These are phyloP conservation scores for Cryptococcus wingfieldii DNA, from an alignment of 1,284 basidiomycete genomes.

Conservation along the genomic window DNA sequence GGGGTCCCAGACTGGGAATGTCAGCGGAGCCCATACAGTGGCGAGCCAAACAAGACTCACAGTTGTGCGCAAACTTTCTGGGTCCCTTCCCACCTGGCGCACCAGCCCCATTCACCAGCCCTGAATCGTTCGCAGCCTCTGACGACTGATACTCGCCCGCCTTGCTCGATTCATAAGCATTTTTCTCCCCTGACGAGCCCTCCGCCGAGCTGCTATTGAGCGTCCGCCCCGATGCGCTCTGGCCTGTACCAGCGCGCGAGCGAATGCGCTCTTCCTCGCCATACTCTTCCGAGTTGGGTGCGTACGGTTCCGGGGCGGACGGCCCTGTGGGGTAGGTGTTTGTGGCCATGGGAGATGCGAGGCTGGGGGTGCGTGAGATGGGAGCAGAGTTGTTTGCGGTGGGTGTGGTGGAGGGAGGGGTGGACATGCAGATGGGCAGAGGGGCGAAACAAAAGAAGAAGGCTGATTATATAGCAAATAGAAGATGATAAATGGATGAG, in stretches of 20 bases:
- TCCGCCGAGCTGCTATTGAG: no score
- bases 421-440: no score
- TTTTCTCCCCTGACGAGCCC: background rate
- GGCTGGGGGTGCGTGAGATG: no score
- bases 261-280: background rate
- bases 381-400: no score
- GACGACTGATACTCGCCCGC: background rate
- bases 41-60: conserved; percentile 4
- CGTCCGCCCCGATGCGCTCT: background rate
- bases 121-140: conserved; percentile 5
- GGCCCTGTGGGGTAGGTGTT: background rate
- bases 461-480: no score
- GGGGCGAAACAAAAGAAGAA: no score
- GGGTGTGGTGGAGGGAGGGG: no score
- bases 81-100: background rate
- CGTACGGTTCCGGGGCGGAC: background rate
- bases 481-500: no score
- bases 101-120: background rate
- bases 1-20: conserved; percentile 19
- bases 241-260: background rate
- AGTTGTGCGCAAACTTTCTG: conserved; percentile 10
- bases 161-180: background rate
- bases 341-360: no score
- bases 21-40: background rate
- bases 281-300: background rate